phyloP scores from a whole-genome alignment of 768 basidiomycete species.

The Strobilomyces echinocephalus region DNA sequence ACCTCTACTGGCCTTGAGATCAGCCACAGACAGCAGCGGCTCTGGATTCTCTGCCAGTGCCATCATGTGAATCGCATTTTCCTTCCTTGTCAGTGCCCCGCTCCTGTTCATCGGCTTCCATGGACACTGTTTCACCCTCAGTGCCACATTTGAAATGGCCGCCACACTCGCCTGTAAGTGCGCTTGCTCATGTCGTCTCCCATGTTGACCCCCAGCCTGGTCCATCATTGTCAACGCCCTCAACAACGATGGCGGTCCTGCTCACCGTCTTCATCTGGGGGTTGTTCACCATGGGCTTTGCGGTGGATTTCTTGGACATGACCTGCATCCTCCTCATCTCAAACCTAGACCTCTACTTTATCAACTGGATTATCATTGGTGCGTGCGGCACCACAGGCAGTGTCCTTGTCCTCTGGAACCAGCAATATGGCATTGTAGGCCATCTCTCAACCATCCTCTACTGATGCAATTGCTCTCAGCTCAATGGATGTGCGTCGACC shows the following conservation, averaged over 20 bases:
- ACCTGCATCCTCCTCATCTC: slow-evolving; percentile 43
- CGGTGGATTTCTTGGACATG: slow-evolving; percentile 52
- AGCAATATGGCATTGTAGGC: slow-evolving; percentile 49
- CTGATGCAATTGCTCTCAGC: slow-evolving; percentile 24
- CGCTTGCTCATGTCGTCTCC: neutral
- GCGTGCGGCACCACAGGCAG: slow-evolving; percentile 41
- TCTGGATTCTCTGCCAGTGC: slow-evolving; percentile 44
- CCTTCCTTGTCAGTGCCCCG: slow-evolving; percentile 47
- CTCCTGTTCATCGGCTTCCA: slow-evolving; percentile 55
- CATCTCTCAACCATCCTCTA: neutral
- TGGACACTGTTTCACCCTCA: slow-evolving; percentile 53
- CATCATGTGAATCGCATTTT: slow-evolving; percentile 54
- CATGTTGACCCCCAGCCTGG: slow-evolving; percentile 40
- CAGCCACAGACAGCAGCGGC: slow-evolving; percentile 57
- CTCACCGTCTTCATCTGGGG: slow-evolving; percentile 46
- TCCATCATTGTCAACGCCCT: slow-evolving; percentile 57
- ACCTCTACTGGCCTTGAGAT: slow-evolving; percentile 39
- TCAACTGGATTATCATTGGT: slow-evolving; percentile 52
- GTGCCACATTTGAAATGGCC: slow-evolving; percentile 49
- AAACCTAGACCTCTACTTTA: slow-evolving; percentile 29
- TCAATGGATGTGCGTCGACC: slow-evolving; percentile 48
- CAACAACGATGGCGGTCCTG: slow-evolving; percentile 38
- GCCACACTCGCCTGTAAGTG: slow-evolving; percentile 41
- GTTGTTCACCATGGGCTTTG: slow-evolving; percentile 47
- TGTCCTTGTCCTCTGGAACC: slow-evolving; percentile 39